Evolutionary conservation across 2,329 filamentous ascomycete species (phyloP), one percentile per base, ranked within the genome.

Genomic region (Paecilomyces fulvus): DNA sequence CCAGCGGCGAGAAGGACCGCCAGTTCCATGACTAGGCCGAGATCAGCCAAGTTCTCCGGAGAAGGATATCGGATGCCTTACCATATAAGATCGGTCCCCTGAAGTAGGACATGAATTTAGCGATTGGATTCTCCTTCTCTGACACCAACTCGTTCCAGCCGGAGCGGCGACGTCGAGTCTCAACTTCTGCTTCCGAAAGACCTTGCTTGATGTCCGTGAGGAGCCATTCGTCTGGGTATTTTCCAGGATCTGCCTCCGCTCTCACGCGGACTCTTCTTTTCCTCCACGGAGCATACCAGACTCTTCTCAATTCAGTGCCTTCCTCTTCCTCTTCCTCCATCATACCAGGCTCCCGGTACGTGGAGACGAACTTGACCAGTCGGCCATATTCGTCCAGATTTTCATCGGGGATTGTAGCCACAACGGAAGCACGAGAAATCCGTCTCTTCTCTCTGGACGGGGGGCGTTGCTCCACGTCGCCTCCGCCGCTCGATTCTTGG

Each of bases 31-130:
- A 89, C 71, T 73, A 54, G 30, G 4, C 50, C 7, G 7, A 31
- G 14, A 55, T 67, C 55, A 68, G 64, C 28, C 7, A 52, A 11
- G 14, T n/a, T 48, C 37, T 10, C 14, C 12, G 9, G 30, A 50
- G 5, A 43, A 48, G n/a, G 51, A 52, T 50, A 14, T 20, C 28
- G n/a, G 11, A 25, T 28, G 62, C 73, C 83, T 67, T 79, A 89
- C 86, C 85, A 72, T 89, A 90, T 60, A 89, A 83, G 77, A 90
- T 87, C 48, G 87, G 87, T 57, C 87, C 87, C 54, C 77, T 82
- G 78, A 90, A 90, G 76, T 87, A 90, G 61, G 83, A 82, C 59
- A 90, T 73, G 73, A 90, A 85, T 75, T 90, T 87, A 68, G 86
- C 76, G 66, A 89, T 80, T 70, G 88, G 77, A 73, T 89, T 90